Conservation (phyloP, 345 rosid species). For the Moricandia moricandioides region DNA sequence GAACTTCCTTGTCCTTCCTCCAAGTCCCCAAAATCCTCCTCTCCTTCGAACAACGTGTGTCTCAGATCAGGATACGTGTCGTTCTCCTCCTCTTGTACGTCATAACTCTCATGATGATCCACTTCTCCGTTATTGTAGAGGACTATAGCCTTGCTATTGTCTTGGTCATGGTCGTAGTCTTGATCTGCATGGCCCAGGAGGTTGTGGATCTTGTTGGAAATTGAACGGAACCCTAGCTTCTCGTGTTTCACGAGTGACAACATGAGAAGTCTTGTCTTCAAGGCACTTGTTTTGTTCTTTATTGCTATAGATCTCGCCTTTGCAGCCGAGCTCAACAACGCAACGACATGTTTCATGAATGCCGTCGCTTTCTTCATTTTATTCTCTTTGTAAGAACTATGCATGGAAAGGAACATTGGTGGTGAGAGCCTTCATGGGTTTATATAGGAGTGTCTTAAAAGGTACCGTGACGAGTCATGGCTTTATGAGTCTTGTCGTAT, state of each 20-base stretch:
- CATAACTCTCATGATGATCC: constrained; percentile 5
- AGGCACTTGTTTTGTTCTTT: constrained; percentile 53
- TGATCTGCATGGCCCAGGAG: constrained; percentile 41
- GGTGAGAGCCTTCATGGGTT: constrained; percentile 11
- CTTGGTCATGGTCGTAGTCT: constrained; percentile 13
- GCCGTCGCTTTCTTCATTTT: constrained; percentile 64
- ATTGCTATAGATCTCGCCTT: constrained; percentile 5
- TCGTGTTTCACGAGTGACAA: constrained; percentile 52
- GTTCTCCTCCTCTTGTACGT: constrained; percentile 26
- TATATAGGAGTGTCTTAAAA: constrained; percentile 23
- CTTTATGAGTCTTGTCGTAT: constrained; percentile 22
- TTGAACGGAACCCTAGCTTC: constrained; percentile 48
- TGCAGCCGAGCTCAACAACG: constrained; percentile 39
- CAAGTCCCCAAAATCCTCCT: constrained; percentile 32
- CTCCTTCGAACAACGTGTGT: constrained; percentile 53
- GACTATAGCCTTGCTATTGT: constrained; percentile 38
- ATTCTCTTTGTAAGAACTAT: constrained; percentile 13
- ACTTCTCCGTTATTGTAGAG: constrained; percentile 25
- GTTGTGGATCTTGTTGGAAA: constrained; percentile 59
- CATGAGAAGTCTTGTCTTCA: constrained; percentile 52
- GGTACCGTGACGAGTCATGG: constrained; percentile 16
- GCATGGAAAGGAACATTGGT: constrained; percentile 31
- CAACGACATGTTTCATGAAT: constrained; percentile 55
- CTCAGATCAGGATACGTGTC: constrained; percentile 61
- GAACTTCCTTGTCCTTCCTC: constrained; percentile 50